Percentiles rank a stretch among this genome's conserved stretches.
phyloP scores from a whole-genome alignment of 352 stramenopile genomes.

The Pythium myriotylum region DNA sequence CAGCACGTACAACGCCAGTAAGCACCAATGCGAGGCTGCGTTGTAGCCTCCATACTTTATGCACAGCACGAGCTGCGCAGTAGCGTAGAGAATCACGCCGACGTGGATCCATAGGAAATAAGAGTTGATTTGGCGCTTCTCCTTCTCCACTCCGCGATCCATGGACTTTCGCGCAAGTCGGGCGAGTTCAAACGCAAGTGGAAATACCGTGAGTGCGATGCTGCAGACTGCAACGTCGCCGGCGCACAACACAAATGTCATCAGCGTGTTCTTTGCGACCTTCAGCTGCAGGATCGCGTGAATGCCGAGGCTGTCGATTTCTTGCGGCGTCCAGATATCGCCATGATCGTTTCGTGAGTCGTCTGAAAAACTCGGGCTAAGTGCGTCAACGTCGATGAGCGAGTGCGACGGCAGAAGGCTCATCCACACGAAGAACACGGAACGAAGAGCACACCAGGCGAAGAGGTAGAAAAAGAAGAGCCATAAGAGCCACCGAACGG shows the following conservation, averaged over 20 bases:
- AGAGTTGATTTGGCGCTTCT: constrained; percentile 41
- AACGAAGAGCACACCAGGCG: constrained; percentile 42
- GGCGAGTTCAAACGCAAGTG: constrained; percentile 58
- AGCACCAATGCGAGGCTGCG: constrained; percentile 44
- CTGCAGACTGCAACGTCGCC: constrained; percentile 60
- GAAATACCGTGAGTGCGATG: constrained; percentile 54
- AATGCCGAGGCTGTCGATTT: constrained; percentile 54
- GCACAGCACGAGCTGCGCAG: constrained; percentile 35
- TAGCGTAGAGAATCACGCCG: constrained; percentile 32
- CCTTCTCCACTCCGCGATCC: constrained; percentile 51
- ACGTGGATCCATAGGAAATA: constrained; percentile 37
- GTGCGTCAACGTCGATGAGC: constrained; percentile 24
- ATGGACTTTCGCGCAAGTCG: constrained; percentile 65
- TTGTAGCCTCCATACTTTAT: constrained; percentile 46
- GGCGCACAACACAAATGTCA: constrained; percentile 41
- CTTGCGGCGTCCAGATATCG: not conserved
- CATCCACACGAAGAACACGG: constrained; percentile 49
- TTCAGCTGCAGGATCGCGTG: constrained; percentile 34
- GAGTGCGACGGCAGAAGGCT: not conserved
- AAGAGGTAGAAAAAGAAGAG: constrained; percentile 61
- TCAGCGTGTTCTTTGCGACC: constrained; percentile 24
- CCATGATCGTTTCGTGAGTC: too few relatives aligned
- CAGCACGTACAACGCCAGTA: constrained; percentile 49
- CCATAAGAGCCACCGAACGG: too few relatives aligned
- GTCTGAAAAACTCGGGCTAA: too few relatives aligned